Percentiles rank a stretch among this genome's conserved stretches.
phyloP scores from a whole-genome alignment of 371 early-diverging fungal genomes.

The Actinomortierella ambigua region DNA sequence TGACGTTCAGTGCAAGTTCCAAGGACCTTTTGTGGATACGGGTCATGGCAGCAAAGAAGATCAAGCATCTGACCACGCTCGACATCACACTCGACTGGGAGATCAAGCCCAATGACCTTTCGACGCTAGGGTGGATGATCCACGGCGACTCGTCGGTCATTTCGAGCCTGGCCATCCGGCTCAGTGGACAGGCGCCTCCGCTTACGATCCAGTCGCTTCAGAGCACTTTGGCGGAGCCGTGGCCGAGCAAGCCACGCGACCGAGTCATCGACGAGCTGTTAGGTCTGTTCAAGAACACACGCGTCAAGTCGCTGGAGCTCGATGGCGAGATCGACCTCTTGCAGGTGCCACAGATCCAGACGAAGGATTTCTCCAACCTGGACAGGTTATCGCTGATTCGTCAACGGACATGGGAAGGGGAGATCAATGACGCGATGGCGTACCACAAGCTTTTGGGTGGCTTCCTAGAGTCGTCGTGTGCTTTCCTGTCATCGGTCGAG shows the following conservation, averaged over 20 bases:
- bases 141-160: slow-evolving; percentile 9
- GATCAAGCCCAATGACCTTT: slow-evolving; percentile 4
- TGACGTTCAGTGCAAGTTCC: background rate
- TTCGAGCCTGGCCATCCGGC: slow-evolving; percentile 14
- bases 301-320: slow-evolving; percentile 19
- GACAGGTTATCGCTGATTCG: slow-evolving; percentile 27
- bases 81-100: slow-evolving; percentile 35
- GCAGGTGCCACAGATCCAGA: slow-evolving; percentile 28
- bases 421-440: background rate
- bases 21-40: slow-evolving; percentile 14
- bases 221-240: slow-evolving; percentile 5
- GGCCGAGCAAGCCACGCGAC: slow-evolving; percentile 7
- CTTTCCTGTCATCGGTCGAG: slow-evolving; percentile 15
- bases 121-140: slow-evolving; percentile 4
- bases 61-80: slow-evolving; percentile 19
- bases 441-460: slow-evolving; percentile 11
- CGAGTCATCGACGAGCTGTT: slow-evolving; percentile 14
- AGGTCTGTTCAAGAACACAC: slow-evolving; percentile 21
- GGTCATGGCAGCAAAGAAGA: slow-evolving; percentile 14
- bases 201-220: slow-evolving; percentile 9
- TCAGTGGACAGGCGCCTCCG: slow-evolving; percentile 15
- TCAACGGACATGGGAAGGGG: background rate
- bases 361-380: slow-evolving; percentile 37
- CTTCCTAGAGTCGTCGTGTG: slow-evolving; percentile 21
- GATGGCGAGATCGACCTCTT: slow-evolving; percentile 36